Base-by-base conservation (phyloP, 441 rosid species). In the Euphorbia celastroides region DNA sequence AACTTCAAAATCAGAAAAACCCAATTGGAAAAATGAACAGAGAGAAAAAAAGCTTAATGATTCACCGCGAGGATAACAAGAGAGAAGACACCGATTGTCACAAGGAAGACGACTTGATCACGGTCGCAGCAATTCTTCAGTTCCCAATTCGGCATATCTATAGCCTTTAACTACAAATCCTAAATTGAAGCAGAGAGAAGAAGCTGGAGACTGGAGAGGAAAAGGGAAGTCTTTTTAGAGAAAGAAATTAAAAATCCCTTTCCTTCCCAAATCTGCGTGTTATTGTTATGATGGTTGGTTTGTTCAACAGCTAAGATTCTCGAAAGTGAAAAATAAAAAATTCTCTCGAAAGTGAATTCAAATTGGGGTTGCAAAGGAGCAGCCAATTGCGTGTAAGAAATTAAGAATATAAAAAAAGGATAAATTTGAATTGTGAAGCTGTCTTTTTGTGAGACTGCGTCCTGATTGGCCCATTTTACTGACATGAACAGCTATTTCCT, bases 1-100 rank as follows among this genome's bases (percentile, higher is more conserved):
- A 31, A 25, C 58, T 71, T 30, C 3, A 65, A 69, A 66, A 57
- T 2, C 58, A 56, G 25, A 23, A 23, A 14, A 57, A 50, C 41
- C 28, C 51, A 27, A 13, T 14, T 2, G 17, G 13, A 17, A 41
- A 16, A 55, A 17, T 12, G 31, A n/a, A 6, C 19, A 19, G 7
- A 65, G 27, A 69, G 11, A 27, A 10, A 31, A 0, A 58, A 2
- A 23, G 42, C 42, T 36, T 7, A 36, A 13, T 36, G 11, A 72
- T 86, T 68, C 76, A 89, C 98, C 79, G 81, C 73, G 70, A 92
- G 84, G 58, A 92, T 89, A 67, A 81, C 94, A 60, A 92, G 78
- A 64, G 89, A 89, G 88, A 79, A 92, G 78, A 88, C 84, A 20
- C 86, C 98, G 61, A 85, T 79, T 42, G 86, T 82, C 57, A 79